Base-by-base conservation (phyloP, 2,329 filamentous ascomycete genomes). In the Xylariaceae sp. region DNA sequence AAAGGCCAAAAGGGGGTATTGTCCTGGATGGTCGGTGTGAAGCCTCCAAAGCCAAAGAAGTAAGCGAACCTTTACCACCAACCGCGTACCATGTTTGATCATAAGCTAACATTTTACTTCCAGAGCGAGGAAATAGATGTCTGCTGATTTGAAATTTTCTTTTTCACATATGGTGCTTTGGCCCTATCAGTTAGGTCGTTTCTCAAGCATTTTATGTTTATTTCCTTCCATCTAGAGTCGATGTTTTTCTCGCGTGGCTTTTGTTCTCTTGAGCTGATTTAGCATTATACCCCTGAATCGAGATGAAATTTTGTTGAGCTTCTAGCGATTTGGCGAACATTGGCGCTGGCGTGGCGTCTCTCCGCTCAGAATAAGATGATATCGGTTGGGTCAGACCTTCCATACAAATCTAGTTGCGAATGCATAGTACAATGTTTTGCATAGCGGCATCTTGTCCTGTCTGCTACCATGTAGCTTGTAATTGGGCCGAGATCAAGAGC, bases 221-320 rank as follows among this genome's bases (percentile, higher is more conserved):
- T 61, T 59, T 45, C 53, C 48, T 13, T 58, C 59, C 51, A 58
- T 59, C 55, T 65, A 64, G 57, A 62, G 53, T 56, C 60, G 54
- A 61, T 60, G 39, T 53, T 61, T 63, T 66, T 64, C 59, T 60
- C 57, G 58, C 58, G 64, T 63, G 54, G 59, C 44, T 66, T 60
- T 56, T 47, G 18, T 59, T 57, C 53, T 60, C 54, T 30, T 62
- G 59, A 65, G 63, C 62, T 69, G 64, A 66, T 68, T 70, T 62
- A 68, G 66, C 68, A 70, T 70, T 70, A 71, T 71, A 71, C 69
- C 69, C 65, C 66, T 59, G 63, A 66, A 56, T 66, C 63, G 59
- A 68, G 63, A 67, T 61, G 61, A 57, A 30, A 59, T n/a, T 61
- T 66, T 55, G 53, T 66, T 63, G 39, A 65, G 61, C 51, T 63